Evolutionary conservation across 1,284 basidiomycete species (phyloP), one percentile per base, ranked within the genome.

Genomic region (Rhodotorula sp.): DNA sequence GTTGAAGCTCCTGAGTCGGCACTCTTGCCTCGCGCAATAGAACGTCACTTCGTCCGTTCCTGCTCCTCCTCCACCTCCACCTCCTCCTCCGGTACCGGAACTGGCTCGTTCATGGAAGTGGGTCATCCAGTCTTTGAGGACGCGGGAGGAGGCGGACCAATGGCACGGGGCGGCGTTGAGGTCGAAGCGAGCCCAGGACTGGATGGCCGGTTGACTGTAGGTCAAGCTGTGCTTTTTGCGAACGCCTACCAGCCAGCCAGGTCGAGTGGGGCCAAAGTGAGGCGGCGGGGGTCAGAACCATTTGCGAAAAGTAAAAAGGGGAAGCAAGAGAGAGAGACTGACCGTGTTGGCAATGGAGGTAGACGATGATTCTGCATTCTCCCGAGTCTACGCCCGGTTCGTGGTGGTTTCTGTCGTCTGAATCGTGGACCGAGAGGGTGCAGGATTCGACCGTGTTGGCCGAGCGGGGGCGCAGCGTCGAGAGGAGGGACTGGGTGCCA

Each of bases 191-290:
- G 75, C 70, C 70, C 70, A 71, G 31, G 70, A 69, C 28, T 68
- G 61, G 19, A 65, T 47, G 48, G 61, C 66, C 15, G 70, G 58
- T 45, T 64, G 61, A 34, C 61, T 57, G 60, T 76, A 76, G 0
- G 72, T 72, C 50, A 76, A 59, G 28, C 70, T 64, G 47, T 76
- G 73, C 16, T 73, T 75, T 55, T 76, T 76, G 60, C 69, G 63
- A n/a, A 76, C 67, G 38, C 73, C 75, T 76, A 28, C 28, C 28
- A 28, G 28, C 28, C 28, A 28, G 28, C 28, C 28, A 28, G 28
- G 28, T 28, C 2, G 28, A 28, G 28, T 28, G 28, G 2, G 28
- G 28, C 28, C 28, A 28, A 28, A 28, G 28, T 28, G 28, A 28
- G 28, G 28, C 28, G 28, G 28, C 28, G 28, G 28, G 28, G 28